Base-by-base conservation (phyloP, 2,329 filamentous ascomycete genomes). In the Capronia epimyces region DNA sequence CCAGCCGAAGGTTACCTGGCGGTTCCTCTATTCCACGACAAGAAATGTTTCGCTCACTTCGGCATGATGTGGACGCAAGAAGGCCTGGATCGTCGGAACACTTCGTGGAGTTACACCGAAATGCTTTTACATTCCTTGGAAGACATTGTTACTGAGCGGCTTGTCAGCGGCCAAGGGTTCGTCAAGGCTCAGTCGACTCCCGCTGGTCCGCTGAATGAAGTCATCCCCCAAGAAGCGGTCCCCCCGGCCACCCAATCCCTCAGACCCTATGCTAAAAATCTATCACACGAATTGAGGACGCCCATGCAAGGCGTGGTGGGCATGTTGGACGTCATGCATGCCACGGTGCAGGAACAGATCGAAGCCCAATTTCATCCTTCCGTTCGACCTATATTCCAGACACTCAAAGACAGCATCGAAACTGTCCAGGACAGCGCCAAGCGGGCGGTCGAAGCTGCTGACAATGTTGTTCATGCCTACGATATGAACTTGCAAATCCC, bases 291-390 rank as follows among this genome's bases (percentile, higher is more conserved):
- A 63, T 66, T 87, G 41, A 74, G 84, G 55, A 87, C 84, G 2
- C 84, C 84, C 1, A 86, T 87, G 83, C 84, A 87, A 65, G 84
- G 84, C 36, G 82, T 87, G 5, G 82, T 87, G 12, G 84, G 84
- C 5, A 87, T 87, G 83, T 69, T 87, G 37, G 84, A 87, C 67
- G 81, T 87, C 53, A 87, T 87, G 82, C 82, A 86, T 67, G 81
- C 83, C 2, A 86, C 82, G 2, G 81, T 87, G 2, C 75, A 83
- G 51, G 83, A 87, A 63, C 80, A 81, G 15, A 75, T 82, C 6
- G 75, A 79, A 54, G 74, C 71, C 31, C 75, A 79, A 53, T 66
- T 69, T 8, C 75, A 79, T 52, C 63, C 75, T 4, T 71, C 70
- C 44, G 68, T 79, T 3, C 73, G 76, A 24, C 67, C 71, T 51